phyloP scores from a whole-genome alignment of 176 grass and related monocot species.

The Carex littledalei region DNA sequence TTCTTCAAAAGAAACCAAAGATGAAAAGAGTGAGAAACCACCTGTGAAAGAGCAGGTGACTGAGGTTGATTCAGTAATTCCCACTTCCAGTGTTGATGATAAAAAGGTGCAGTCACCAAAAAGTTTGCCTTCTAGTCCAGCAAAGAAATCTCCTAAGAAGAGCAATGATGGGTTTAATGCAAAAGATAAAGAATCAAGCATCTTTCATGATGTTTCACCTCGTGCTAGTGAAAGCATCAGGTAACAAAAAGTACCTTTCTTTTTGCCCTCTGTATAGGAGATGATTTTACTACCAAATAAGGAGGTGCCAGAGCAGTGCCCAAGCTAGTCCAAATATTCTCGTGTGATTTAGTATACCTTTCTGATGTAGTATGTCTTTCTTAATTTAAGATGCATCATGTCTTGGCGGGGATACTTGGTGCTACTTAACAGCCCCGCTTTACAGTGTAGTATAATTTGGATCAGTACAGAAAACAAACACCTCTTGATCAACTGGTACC shows the following conservation, averaged over 20 bases:
- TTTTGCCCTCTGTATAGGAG: constrained; percentile 2
- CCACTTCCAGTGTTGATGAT: constrained; percentile 29
- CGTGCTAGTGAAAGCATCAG: constrained; percentile 59
- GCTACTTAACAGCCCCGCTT: constrained; percentile 10
- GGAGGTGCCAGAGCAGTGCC: not conserved
- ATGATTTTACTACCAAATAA: not conserved
- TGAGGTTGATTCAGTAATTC: constrained; percentile 40
- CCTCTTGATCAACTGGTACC: not conserved
- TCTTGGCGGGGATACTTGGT: not conserved
- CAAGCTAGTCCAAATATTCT: not conserved
- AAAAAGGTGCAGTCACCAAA: constrained; percentile 28
- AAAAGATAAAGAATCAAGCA: constrained; percentile 30
- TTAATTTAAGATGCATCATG: not conserved
- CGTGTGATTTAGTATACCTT: not conserved
- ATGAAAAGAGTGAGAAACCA: constrained; percentile 46
- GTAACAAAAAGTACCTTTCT: constrained; percentile 30
- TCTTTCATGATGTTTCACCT: constrained; percentile 53
- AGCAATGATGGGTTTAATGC: constrained; percentile 41
- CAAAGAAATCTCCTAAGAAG: constrained; percentile 44
- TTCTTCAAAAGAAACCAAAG: constrained; percentile 44
- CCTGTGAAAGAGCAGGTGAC: constrained; percentile 28
- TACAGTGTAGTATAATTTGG: not conserved
- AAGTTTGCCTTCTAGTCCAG: constrained; percentile 60
- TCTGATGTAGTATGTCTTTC: not conserved
- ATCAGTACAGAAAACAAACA: not conserved